Percentiles rank a stretch among this genome's conserved stretches.
Evolutionary conservation across 345 rosid genomes (phyloP).

Genomic region (Combretum micranthum): DNA sequence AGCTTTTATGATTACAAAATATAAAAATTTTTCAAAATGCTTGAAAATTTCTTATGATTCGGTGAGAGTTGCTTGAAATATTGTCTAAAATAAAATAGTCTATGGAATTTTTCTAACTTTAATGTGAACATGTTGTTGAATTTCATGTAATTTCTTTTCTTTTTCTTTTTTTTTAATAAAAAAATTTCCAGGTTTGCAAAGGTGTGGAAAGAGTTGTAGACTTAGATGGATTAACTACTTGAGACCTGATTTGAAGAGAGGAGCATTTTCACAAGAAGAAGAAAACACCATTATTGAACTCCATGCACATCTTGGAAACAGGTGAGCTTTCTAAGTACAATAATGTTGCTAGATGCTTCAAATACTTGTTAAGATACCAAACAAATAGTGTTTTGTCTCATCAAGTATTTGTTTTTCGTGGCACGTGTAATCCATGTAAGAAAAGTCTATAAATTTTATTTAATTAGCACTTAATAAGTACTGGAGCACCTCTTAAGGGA

Average conservation of each 20-base stretch:
- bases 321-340: slow-evolving; percentile 24
- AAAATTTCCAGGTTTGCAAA: slow-evolving; percentile 59
- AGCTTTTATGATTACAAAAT: background rate
- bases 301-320: slow-evolving; percentile 80
- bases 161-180: no score
- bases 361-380: no score
- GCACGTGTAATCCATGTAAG: background rate
- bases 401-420: no score
- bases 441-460: slow-evolving; percentile 1
- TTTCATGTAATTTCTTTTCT: no score
- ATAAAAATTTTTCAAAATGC: background rate
- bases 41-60: background rate
- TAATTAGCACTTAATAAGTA: no score
- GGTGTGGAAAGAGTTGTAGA: slow-evolving; percentile 96
- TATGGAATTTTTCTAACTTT: no score
- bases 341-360: no score
- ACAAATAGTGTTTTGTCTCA: no score
- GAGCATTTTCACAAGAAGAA: slow-evolving; percentile 85
- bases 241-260: slow-evolving; percentile 95
- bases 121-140: no score
- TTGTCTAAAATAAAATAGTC: no score
- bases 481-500: no score
- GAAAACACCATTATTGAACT: slow-evolving; percentile 83
- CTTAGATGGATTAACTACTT: slow-evolving; percentile 92
- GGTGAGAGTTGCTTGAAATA: background rate